Evolutionary conservation across 345 rosid genomes (phyloP).

Genomic region (Eucalyptus pauciflora): DNA sequence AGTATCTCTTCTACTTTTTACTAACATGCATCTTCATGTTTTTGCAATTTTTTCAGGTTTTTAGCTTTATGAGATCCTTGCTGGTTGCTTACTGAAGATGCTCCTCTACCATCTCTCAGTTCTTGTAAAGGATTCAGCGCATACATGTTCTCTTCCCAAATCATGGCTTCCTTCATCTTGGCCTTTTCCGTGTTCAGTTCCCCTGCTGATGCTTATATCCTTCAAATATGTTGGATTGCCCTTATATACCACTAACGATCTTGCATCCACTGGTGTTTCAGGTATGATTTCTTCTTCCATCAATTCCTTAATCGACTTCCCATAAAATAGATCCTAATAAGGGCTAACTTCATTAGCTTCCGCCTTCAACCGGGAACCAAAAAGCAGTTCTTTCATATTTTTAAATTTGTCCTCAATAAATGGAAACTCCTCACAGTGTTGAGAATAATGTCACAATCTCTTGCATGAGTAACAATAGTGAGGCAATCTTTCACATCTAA

Average conservation of each 20-base stretch:
- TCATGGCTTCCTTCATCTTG: too few relatives aligned
- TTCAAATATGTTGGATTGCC: not conserved
- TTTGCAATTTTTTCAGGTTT: too few relatives aligned
- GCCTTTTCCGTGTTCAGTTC: too few relatives aligned
- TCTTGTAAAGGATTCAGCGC: too few relatives aligned
- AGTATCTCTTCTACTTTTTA: too few relatives aligned
- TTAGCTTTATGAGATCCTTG: too few relatives aligned
- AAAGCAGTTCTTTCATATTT: not conserved
- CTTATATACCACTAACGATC: not conserved
- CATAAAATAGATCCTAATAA: not conserved
- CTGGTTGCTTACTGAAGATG: too few relatives aligned
- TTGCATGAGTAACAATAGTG: not conserved
- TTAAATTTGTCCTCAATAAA: not conserved
- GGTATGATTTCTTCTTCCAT: not conserved
- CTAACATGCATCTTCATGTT: too few relatives aligned
- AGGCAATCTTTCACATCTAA: not conserved
- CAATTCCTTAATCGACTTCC: not conserved
- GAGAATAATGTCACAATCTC: not conserved
- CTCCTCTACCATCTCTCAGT: too few relatives aligned
- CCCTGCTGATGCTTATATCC: not conserved
- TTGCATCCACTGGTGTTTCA: not conserved
- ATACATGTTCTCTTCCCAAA: not conserved
- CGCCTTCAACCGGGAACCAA: not conserved
- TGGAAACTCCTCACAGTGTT: not conserved
- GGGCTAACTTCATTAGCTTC: not conserved